These are phyloP conservation scores for Dalechampia spathulata DNA, from an alignment of 441 rosid species.

Conservation along the genomic window DNA sequence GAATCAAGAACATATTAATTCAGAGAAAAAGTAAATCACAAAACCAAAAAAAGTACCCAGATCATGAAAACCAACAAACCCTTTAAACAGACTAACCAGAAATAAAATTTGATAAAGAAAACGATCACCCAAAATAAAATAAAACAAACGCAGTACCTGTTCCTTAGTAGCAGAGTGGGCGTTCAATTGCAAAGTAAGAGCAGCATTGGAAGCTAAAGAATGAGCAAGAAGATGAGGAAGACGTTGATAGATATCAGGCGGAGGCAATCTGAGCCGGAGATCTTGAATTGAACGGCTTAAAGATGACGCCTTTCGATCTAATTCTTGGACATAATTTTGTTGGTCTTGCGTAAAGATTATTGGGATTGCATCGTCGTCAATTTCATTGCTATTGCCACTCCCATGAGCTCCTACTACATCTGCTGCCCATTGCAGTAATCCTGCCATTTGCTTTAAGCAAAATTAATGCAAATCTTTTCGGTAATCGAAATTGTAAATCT, in stretches of 20 bases:
- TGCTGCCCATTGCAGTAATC: conserved; percentile 79
- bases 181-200: conserved; percentile 81
- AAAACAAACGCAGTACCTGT: conserved; percentile 33
- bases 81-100: no score
- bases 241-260: conserved; percentile 80
- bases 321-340: conserved; percentile 53
- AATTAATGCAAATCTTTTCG: neutral
- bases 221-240: conserved; percentile 89
- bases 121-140: neutral
- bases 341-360: conserved; percentile 46
- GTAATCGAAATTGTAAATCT: no score
- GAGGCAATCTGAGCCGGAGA: conserved; percentile 77
- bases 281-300: conserved; percentile 79
- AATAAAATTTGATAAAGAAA: neutral
- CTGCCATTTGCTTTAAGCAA: conserved; percentile 38
- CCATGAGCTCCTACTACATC: conserved; percentile 74
- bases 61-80: neutral
- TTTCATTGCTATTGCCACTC: conserved; percentile 34
- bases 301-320: conserved; percentile 53
- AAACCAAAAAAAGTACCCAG: no score
- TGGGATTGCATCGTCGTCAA: conserved; percentile 24
- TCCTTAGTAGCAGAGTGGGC: conserved; percentile 90
- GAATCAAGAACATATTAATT: no score
- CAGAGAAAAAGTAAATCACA: no score
- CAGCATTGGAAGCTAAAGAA: conserved; percentile 85